Evolutionary conservation across 2,329 filamentous ascomycete genomes (phyloP).

Genomic region (Stachybotrys echinatus): DNA sequence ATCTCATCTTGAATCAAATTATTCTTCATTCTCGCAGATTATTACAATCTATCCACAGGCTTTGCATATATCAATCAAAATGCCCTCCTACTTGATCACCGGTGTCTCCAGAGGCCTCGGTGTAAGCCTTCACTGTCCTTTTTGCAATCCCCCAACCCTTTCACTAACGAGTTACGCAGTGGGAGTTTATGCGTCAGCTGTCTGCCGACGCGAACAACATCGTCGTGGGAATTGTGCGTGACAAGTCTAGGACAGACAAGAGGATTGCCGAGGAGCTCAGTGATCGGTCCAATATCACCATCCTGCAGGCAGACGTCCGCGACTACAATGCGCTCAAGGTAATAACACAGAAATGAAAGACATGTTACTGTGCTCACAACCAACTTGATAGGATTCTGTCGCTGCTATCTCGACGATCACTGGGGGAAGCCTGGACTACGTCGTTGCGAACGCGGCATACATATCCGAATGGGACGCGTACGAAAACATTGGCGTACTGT

Average conservation of each 20-base stretch:
- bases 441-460: slow-evolving; percentile 45
- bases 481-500: slow-evolving; percentile 19
- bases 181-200: slow-evolving; percentile 31
- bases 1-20: no score
- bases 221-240: slow-evolving; percentile 37
- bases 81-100: slow-evolving; percentile 9
- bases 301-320: slow-evolving; percentile 5
- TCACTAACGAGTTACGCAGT: slow-evolving; percentile 4
- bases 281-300: slow-evolving; percentile 8
- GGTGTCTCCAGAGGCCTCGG: slow-evolving; percentile 9
- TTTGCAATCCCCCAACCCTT: not conserved
- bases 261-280: slow-evolving; percentile 24
- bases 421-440: slow-evolving; percentile 37
- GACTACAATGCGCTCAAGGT: slow-evolving; percentile 8
- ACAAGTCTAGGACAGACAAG: slow-evolving; percentile 30
- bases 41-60: no score
- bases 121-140: not conserved
- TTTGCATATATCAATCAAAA: no score
- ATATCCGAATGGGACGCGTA: slow-evolving; percentile 17
- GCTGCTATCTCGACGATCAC: slow-evolving; percentile 22
- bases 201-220: slow-evolving; percentile 32
- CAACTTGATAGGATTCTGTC: slow-evolving; percentile 8
- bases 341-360: not conserved
- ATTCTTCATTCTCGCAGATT: no score
- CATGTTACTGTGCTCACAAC: not conserved